Evolutionary conservation across 305 asterid species (phyloP).

Genomic region (Fraxinus xanthoxyloides): DNA sequence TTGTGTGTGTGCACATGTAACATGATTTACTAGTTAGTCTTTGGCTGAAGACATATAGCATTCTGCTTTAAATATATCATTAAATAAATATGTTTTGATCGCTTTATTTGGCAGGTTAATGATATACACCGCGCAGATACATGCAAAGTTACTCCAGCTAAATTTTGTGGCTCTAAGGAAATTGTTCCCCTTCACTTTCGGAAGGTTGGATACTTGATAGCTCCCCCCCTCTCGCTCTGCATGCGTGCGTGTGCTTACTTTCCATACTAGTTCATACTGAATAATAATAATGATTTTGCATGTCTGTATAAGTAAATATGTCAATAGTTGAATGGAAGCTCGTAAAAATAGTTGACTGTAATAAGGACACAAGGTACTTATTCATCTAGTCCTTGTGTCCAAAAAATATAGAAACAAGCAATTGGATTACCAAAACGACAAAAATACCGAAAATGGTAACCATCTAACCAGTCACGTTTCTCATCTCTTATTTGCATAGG

Average conservation of each 20-base stretch:
- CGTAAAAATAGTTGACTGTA: background rate
- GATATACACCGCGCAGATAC: constrained; percentile 78
- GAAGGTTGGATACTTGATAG: constrained; percentile 42
- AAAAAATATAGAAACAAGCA: background rate
- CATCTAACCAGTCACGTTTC: background rate
- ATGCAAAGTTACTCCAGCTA: constrained; percentile 95
- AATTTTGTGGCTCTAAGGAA: constrained; percentile 93
- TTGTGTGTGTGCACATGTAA: background rate
- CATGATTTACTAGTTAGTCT: constrained; percentile 16
- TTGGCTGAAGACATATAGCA: constrained; percentile 16
- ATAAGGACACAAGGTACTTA: background rate
- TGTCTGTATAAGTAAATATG: background rate
- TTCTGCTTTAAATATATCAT: constrained; percentile 10
- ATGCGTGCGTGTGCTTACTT: background rate
- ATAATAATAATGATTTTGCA: background rate
- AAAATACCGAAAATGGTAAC: background rate
- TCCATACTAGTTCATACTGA: background rate
- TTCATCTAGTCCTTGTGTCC: background rate
- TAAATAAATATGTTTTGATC: constrained; percentile 12
- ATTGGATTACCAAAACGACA: background rate
- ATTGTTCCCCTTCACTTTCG: constrained; percentile 79
- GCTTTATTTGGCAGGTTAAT: constrained; percentile 54
- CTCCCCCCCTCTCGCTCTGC: background rate
- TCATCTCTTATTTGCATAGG: background rate
- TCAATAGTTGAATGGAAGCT: background rate